Conservation (phyloP, 225 moss, liverwort and hornwort genomes). For the Neckera pumila region DNA sequence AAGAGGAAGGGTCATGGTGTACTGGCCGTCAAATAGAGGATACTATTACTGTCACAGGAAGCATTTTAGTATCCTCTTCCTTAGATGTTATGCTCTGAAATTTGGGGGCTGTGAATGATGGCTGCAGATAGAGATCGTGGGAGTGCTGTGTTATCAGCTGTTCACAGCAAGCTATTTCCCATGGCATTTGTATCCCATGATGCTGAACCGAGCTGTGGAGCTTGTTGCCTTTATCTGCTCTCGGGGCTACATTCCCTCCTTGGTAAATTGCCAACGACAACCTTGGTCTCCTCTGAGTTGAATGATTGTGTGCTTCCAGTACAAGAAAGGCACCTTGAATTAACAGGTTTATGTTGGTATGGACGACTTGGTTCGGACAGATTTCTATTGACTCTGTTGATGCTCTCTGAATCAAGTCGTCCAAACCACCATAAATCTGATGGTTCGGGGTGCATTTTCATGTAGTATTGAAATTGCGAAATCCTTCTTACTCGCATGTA, state of each 20-base stretch:
- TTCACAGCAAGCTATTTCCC: constrained; percentile 61
- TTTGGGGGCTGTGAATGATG: neutral
- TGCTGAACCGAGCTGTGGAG: constrained; percentile 61
- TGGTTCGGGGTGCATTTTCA: neutral
- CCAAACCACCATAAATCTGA: neutral
- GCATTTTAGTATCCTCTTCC: neutral
- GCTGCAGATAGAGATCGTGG: constrained; percentile 55
- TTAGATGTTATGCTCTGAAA: neutral
- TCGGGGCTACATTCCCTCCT: constrained; percentile 47
- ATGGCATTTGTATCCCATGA: constrained; percentile 60
- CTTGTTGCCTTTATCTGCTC: constrained; percentile 61
- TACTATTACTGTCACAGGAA: neutral
- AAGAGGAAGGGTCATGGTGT: neutral
- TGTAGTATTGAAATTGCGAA: neutral
- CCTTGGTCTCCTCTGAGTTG: neutral
- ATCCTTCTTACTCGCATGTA: neutral
- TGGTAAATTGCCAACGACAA: constrained; percentile 1
- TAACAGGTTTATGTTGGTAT: too few species aligned
- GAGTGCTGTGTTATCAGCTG: constrained; percentile 49
- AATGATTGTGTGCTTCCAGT: neutral
- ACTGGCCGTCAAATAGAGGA: neutral
- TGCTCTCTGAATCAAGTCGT: neutral
- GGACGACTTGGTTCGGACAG: neutral
- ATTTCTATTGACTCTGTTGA: neutral
- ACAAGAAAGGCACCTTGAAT: neutral